Percentiles rank a stretch among this genome's conserved stretches.
Conservation (phyloP, 2,329 filamentous ascomycete species). For the Magnaporthiopsis poae region DNA sequence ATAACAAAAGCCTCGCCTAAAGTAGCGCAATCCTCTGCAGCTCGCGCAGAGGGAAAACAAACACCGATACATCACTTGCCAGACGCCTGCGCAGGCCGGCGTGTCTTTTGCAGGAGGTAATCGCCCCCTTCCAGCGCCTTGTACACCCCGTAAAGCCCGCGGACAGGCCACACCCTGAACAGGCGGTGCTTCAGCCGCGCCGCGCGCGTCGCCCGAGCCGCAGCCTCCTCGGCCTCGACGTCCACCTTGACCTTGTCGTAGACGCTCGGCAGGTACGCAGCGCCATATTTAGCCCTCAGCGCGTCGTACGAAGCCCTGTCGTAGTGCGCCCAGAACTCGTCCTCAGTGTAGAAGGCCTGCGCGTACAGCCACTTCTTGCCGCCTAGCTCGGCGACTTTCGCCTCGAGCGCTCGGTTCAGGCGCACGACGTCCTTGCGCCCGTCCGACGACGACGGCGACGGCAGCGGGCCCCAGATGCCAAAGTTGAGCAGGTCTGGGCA, state of each 20-base stretch:
- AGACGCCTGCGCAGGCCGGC: neutral
- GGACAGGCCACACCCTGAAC: conserved; percentile 31
- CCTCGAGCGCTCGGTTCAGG: conserved; percentile 48
- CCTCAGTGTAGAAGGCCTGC: conserved; percentile 57
- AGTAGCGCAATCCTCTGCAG: too few relatives aligned
- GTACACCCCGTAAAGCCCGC: conserved; percentile 37
- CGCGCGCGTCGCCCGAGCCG: conserved; percentile 19
- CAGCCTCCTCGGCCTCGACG: conserved; percentile 24
- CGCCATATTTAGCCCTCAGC: conserved; percentile 48
- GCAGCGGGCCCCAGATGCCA: conserved; percentile 48
- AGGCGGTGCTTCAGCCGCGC: conserved; percentile 24
- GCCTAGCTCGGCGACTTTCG: conserved; percentile 32
- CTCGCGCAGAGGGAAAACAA: too few relatives aligned
- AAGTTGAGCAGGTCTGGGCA: conserved; percentile 42
- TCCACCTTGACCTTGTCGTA: conserved; percentile 57
- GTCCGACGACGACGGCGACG: conserved; percentile 24
- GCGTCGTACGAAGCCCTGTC: conserved; percentile 49
- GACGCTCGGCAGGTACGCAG: conserved; percentile 50
- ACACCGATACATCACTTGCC: neutral
- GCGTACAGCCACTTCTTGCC: conserved; percentile 59
- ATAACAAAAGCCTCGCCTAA: too few relatives aligned
- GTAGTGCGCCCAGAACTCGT: conserved; percentile 60
- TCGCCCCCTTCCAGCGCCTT: conserved; percentile 35
- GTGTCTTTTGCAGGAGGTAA: conserved; percentile 31
- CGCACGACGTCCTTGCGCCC: conserved; percentile 35